phyloP scores from a whole-genome alignment of 805 yeast genomes.

The Metschnikowia continentalis region DNA sequence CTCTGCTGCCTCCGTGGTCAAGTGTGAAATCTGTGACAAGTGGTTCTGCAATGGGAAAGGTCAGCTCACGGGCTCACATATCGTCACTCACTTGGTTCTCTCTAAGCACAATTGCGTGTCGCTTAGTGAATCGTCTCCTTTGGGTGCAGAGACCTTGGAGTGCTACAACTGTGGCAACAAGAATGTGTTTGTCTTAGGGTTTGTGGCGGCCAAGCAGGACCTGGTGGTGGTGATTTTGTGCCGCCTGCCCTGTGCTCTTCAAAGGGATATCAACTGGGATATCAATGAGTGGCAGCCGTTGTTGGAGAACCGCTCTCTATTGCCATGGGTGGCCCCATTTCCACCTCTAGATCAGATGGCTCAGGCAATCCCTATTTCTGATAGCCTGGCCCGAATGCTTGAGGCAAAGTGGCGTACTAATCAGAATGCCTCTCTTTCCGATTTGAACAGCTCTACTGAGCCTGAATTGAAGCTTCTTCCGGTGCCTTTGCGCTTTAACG shows the following conservation, averaged over 20 bases:
- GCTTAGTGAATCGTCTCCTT: constrained; percentile 72
- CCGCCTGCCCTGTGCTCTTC: constrained; percentile 82
- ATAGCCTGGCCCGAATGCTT: constrained; percentile 62
- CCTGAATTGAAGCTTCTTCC: constrained; percentile 52
- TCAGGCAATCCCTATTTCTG: constrained; percentile 52
- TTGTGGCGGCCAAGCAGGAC: constrained; percentile 81
- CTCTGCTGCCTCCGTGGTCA: constrained; percentile 59
- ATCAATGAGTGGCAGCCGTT: constrained; percentile 82
- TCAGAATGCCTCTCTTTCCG: constrained; percentile 66
- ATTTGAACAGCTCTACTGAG: constrained; percentile 47
- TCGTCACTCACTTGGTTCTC: constrained; percentile 78
- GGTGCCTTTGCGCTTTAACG: constrained; percentile 69
- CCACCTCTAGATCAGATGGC: constrained; percentile 64
- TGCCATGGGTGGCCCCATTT: constrained; percentile 74
- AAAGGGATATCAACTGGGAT: constrained; percentile 79
- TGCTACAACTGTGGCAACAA: constrained; percentile 86
- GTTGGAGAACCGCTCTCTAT: constrained; percentile 71
- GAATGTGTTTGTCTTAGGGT: constrained; percentile 77
- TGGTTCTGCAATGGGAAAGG: constrained; percentile 88
- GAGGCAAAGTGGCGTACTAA: constrained; percentile 82
- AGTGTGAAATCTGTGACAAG: constrained; percentile 70
- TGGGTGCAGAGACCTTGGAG: constrained; percentile 84
- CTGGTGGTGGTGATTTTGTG: constrained; percentile 84
- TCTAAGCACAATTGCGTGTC: constrained; percentile 72
- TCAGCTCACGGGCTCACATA: constrained; percentile 63